Conservation (phyloP, 495 filamentous ascomycete species). For the Xylaria intraflava region DNA sequence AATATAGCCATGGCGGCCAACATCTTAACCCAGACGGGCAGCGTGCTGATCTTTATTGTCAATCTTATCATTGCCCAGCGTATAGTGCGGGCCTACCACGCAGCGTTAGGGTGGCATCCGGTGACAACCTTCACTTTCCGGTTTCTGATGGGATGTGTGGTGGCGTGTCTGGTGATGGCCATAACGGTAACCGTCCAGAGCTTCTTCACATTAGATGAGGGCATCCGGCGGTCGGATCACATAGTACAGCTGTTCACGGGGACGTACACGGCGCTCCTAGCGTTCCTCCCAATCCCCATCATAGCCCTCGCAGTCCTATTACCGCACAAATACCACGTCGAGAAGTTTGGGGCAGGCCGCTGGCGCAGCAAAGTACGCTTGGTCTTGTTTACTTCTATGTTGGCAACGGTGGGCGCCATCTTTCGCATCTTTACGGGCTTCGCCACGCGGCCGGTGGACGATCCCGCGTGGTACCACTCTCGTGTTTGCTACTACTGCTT, state of each 20-base stretch:
- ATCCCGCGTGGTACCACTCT: slow-evolving; percentile 62
- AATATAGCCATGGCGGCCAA: slow-evolving; percentile 60
- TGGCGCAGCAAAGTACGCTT: slow-evolving; percentile 61
- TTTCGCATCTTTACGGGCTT: slow-evolving; percentile 59
- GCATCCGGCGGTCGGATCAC: slow-evolving; percentile 44
- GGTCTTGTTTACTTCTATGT: slow-evolving; percentile 43
- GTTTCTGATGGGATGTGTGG: slow-evolving; percentile 54
- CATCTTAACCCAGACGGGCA: slow-evolving; percentile 70
- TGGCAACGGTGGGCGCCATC: slow-evolving; percentile 64
- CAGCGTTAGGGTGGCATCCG: slow-evolving; percentile 59
- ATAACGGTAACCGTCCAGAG: slow-evolving; percentile 59
- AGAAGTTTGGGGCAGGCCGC: slow-evolving; percentile 66
- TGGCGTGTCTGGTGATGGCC: slow-evolving; percentile 58
- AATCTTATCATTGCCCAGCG: slow-evolving; percentile 78
- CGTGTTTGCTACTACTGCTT: slow-evolving; percentile 75
- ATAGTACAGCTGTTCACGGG: slow-evolving; percentile 60
- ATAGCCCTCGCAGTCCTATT: slow-evolving; percentile 43
- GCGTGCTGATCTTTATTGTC: slow-evolving; percentile 70
- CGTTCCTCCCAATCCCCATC: slow-evolving; percentile 68
- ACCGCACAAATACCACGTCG: slow-evolving; percentile 45
- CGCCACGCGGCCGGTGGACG: slow-evolving; percentile 41
- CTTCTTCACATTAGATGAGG: slow-evolving; percentile 56
- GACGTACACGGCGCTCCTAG: slow-evolving; percentile 62
- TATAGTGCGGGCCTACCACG: slow-evolving; percentile 67
- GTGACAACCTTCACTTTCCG: slow-evolving; percentile 45